A percentile compares a stretch with the other conserved stretches of the same genome.
Evolutionary conservation across 1,139 yeast genomes (phyloP).

Genomic region (Keqinozyma sinolaborantium): DNA sequence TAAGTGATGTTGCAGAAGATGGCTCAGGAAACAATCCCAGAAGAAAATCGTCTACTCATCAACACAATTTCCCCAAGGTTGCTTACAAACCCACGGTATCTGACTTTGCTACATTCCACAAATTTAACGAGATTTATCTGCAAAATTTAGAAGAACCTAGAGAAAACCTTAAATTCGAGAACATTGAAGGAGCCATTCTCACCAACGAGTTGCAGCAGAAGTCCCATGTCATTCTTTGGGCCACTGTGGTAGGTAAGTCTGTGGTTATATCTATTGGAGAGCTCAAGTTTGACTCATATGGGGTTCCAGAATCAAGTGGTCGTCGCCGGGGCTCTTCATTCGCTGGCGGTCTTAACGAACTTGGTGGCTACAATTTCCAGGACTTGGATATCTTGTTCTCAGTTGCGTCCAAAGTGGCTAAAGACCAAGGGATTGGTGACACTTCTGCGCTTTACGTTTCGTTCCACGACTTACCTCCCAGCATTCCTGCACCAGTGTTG

Average conservation of each 20-base stretch:
- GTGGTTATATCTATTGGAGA: constrained; percentile 37
- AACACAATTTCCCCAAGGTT: constrained; percentile 25
- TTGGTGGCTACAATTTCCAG: constrained; percentile 41
- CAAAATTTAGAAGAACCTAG: constrained; percentile 1
- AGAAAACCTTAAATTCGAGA: constrained; percentile 14
- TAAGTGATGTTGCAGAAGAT: constrained; percentile 1
- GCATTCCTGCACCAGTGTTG: constrained; percentile 32
- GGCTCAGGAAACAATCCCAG: constrained; percentile 6
- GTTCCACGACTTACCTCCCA: constrained; percentile 32
- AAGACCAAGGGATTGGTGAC: constrained; percentile 15
- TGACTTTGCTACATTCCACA: constrained; percentile 6
- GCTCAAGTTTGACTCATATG: constrained; percentile 23
- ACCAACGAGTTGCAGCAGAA: constrained; percentile 39
- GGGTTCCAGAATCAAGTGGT: constrained; percentile 8
- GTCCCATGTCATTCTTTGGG: constrained; percentile 36
- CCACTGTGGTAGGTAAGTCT: constrained; percentile 16
- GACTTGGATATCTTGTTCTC: constrained; percentile 36
- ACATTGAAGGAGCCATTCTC: constrained; percentile 36
- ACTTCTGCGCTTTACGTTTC: constrained; percentile 18
- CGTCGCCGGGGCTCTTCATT: constrained; percentile 35
- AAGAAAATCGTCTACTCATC: constrained; percentile 26
- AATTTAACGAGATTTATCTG: constrained; percentile 4
- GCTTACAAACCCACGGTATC: constrained; percentile 29
- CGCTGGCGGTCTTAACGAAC: constrained; percentile 31
- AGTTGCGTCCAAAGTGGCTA: constrained; percentile 29